Evolutionary conservation across 305 asterid species (phyloP).

Genomic region (Fraxinus platypoda): DNA sequence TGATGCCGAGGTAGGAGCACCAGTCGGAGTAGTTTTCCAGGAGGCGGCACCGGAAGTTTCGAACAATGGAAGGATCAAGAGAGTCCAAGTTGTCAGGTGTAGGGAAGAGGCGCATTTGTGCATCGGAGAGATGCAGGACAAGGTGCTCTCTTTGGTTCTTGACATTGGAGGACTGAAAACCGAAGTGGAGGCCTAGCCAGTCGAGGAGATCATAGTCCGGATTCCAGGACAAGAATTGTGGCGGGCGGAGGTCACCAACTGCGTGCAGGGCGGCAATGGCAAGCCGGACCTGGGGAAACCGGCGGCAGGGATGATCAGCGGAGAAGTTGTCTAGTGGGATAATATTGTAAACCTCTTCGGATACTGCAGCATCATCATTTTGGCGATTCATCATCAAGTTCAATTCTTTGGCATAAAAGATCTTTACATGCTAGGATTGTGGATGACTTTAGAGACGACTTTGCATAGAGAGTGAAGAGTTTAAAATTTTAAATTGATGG

Average conservation of each 20-base stretch:
- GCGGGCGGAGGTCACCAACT: conserved; percentile 87
- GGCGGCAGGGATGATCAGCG: conserved; percentile 95
- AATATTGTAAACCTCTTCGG: conserved; percentile 64
- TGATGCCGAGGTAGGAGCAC: conserved; percentile 79
- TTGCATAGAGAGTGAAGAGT: background rate
- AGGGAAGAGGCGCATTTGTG: conserved; percentile 67
- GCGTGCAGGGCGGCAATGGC: conserved; percentile 75
- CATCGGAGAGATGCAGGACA: conserved; percentile 74
- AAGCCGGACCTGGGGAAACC: conserved; percentile 87
- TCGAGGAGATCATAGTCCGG: conserved; percentile 81
- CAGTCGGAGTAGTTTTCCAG: conserved; percentile 67
- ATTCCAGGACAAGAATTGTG: conserved; percentile 68
- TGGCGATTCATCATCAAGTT: background rate
- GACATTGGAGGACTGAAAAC: conserved; percentile 80
- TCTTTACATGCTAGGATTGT: background rate
- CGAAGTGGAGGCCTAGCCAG: conserved; percentile 84
- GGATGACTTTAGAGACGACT: background rate
- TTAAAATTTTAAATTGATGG: no score
- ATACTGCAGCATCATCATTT: background rate
- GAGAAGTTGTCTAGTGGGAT: conserved; percentile 82
- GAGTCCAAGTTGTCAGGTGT: conserved; percentile 62
- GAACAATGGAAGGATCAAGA: conserved; percentile 72
- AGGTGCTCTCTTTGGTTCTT: conserved; percentile 88
- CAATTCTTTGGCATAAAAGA: background rate
- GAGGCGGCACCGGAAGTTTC: conserved; percentile 70